These are phyloP conservation scores for Yamadazyma ubonensis DNA, from an alignment of 805 yeast species.

Conservation along the genomic window DNA sequence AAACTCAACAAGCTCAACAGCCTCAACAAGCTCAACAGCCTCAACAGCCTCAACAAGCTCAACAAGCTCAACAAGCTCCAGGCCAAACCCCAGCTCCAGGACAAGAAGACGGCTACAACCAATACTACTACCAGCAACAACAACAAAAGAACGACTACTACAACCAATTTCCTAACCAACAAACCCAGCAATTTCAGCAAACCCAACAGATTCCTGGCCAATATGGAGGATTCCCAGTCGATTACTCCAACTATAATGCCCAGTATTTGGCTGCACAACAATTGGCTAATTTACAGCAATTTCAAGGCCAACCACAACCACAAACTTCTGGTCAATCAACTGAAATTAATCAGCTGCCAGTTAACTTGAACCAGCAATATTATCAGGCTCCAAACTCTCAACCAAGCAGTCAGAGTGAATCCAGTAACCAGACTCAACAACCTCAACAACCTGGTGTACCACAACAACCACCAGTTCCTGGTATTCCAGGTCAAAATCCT, in stretches of 20 bases:
- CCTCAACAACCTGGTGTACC: conserved; percentile 2
- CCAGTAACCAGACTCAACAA: too few relatives aligned
- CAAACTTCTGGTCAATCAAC: conserved; percentile 16
- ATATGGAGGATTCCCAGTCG: conserved; percentile 45
- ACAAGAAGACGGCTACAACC: conserved; percentile 19
- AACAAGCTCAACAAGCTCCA: conserved; percentile 5
- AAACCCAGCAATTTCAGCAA: conserved; percentile 42
- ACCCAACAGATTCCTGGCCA: conserved; percentile 42
- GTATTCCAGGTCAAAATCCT: conserved; percentile 17
- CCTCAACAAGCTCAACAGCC: not conserved
- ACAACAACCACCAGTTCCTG: conserved; percentile 6
- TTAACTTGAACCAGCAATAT: conserved; percentile 24
- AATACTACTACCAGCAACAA: conserved; percentile 22
- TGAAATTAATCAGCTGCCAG: conserved; percentile 26
- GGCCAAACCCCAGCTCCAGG: conserved; percentile 14
- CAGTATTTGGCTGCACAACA: conserved; percentile 29
- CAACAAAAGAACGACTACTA: conserved; percentile 28
- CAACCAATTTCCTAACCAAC: conserved; percentile 33
- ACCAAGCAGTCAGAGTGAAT: too few relatives aligned
- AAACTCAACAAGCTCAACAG: conserved; percentile 17
- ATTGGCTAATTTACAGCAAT: conserved; percentile 16
- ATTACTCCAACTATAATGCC: conserved; percentile 40
- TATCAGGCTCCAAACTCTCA: conserved; percentile 21
- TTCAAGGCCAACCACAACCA: conserved; percentile 14
- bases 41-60: conserved; percentile 15